These are phyloP conservation scores for Verticillium albo-atrum DNA, from an alignment of 2,329 filamentous ascomycete species.

Conservation along the genomic window DNA sequence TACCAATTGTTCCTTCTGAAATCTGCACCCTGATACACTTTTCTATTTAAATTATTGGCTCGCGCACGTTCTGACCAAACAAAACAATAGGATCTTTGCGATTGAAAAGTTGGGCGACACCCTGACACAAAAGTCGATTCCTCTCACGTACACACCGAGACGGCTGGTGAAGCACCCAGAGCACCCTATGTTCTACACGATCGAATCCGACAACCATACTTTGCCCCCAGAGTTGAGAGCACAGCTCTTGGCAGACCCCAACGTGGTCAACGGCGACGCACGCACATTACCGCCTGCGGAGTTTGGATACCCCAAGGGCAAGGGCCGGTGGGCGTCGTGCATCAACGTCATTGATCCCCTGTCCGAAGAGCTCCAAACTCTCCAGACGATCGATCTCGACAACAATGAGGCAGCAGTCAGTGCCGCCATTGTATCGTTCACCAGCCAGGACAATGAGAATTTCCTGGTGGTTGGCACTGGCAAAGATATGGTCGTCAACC, in stretches of 20 bases:
- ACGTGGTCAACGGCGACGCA: slow-evolving; percentile 67
- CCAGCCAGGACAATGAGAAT: slow-evolving; percentile 80
- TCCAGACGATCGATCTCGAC: slow-evolving; percentile 75
- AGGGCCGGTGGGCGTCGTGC: slow-evolving; percentile 90
- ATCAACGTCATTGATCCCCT: slow-evolving; percentile 88
- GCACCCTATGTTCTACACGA: slow-evolving; percentile 85
- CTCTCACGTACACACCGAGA: slow-evolving; percentile 85
- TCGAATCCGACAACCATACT: slow-evolving; percentile 90
- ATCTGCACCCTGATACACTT: slow-evolving; percentile 12
- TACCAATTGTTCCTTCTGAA: slow-evolving; percentile 98
- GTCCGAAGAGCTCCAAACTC: slow-evolving; percentile 60
- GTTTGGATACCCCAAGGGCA: slow-evolving; percentile 82
- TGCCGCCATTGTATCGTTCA: slow-evolving; percentile 77
- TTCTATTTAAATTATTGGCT: background rate
- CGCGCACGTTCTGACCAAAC: background rate
- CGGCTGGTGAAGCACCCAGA: slow-evolving; percentile 85
- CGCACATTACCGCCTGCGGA: slow-evolving; percentile 69
- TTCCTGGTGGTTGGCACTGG: slow-evolving; percentile 94
- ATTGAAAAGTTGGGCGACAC: slow-evolving; percentile 84
- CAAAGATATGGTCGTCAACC: slow-evolving; percentile 79
- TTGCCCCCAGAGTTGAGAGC: slow-evolving; percentile 73
- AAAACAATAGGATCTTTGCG: slow-evolving; percentile 70
- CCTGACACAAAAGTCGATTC: slow-evolving; percentile 79
- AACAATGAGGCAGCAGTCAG: slow-evolving; percentile 92
- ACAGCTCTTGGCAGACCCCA: slow-evolving; percentile 69